These are phyloP conservation scores for Solanum paucissectum DNA, from an alignment of 257 asterid species.

Conservation along the genomic window DNA sequence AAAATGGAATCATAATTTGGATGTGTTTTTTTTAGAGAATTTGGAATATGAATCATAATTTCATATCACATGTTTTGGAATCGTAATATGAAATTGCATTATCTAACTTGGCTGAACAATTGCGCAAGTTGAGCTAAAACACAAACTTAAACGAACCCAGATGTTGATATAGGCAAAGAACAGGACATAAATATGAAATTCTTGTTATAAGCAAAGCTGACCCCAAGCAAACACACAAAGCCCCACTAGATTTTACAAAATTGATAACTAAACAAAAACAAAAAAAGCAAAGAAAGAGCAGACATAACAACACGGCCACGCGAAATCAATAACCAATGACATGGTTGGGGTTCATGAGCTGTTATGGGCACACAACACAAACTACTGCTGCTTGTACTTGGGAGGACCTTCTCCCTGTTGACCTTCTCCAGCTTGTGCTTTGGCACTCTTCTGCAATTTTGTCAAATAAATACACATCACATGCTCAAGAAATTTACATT, in stretches of 20 bases:
- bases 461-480: conserved; percentile 4
- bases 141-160: background rate
- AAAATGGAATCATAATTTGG: too few relatives aligned
- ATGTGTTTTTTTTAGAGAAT: background rate
- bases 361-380: background rate
- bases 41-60: background rate
- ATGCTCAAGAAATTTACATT: background rate
- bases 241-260: background rate
- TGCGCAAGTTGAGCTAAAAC: background rate
- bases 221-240: background rate
- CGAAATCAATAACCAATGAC: background rate
- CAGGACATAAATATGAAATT: background rate
- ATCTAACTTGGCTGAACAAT: background rate
- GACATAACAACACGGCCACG: background rate
- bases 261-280: background rate
- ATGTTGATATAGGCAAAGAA: background rate
- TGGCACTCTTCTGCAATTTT: conserved; percentile 26
- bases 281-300: background rate
- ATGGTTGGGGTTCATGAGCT: background rate
- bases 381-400: background rate
- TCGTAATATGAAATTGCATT: background rate
- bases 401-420: background rate
- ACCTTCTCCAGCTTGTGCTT: conserved; percentile 1
- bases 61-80: background rate
- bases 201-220: background rate